phyloP scores from a whole-genome alignment of 495 filamentous ascomycete genomes.

The Trichoderma virens region DNA sequence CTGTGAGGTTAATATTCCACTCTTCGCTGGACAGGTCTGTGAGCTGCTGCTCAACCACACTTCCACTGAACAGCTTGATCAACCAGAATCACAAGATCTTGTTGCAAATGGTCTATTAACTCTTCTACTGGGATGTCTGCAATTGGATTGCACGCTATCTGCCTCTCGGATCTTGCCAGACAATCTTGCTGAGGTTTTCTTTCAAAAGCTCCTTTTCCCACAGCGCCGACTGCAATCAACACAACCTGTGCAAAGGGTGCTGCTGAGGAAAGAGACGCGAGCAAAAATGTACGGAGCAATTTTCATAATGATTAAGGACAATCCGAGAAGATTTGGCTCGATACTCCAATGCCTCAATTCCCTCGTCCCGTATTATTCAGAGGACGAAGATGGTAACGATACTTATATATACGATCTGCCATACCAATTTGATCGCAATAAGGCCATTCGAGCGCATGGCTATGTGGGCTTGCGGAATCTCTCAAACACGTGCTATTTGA shows the following conservation, averaged over 20 bases:
- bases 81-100: slow-evolving; percentile 27
- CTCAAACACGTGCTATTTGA: slow-evolving; percentile 95
- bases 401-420: slow-evolving; percentile 47
- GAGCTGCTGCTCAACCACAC: slow-evolving; percentile 45
- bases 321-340: slow-evolving; percentile 36
- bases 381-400: slow-evolving; percentile 23
- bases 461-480: slow-evolving; percentile 83
- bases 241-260: slow-evolving; percentile 22
- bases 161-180: slow-evolving; percentile 37
- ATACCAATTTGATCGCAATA: slow-evolving; percentile 54
- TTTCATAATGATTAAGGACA: slow-evolving; percentile 48
- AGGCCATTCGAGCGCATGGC: slow-evolving; percentile 62
- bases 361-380: slow-evolving; percentile 31
- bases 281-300: slow-evolving; percentile 58
- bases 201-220: slow-evolving; percentile 63
- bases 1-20: slow-evolving; percentile 40
- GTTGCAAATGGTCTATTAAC: slow-evolving; percentile 30
- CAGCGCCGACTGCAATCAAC: slow-evolving; percentile 39
- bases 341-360: slow-evolving; percentile 47
- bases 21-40: slow-evolving; percentile 46
- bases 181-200: slow-evolving; percentile 48
- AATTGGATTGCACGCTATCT: slow-evolving; percentile 37
- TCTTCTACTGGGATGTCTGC: slow-evolving; percentile 36
- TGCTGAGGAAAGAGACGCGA: slow-evolving; percentile 50
- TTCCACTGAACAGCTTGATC: slow-evolving; percentile 22